Conservation (phyloP, 352 stramenopile species). For the Phytophthora citrophthora region DNA sequence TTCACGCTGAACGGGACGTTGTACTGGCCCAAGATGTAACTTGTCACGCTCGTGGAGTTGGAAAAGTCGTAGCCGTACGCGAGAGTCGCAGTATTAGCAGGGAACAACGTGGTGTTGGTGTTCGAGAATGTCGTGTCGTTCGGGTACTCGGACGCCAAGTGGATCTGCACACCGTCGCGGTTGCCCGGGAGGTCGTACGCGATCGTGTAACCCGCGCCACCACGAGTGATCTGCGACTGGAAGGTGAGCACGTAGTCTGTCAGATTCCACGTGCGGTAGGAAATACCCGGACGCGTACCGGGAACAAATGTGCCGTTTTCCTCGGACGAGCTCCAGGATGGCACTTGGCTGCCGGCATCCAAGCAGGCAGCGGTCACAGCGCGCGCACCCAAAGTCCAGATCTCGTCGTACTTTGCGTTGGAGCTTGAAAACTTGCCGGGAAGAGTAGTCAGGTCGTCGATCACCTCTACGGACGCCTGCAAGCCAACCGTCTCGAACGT, state of each 20-base stretch:
- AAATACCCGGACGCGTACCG: constrained; percentile 31
- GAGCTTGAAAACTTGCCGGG: constrained; percentile 39
- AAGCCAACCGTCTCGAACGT: constrained; percentile 37
- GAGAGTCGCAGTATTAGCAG: constrained; percentile 34
- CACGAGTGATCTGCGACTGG: constrained; percentile 37
- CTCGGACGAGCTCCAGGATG: constrained; percentile 30
- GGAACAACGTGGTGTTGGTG: constrained; percentile 40
- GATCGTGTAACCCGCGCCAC: constrained; percentile 25
- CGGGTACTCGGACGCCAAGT: constrained; percentile 41
- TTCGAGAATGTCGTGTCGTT: constrained; percentile 34
- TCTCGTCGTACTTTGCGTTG: constrained; percentile 42
- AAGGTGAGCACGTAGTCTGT: constrained; percentile 39
- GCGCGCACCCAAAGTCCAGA: constrained; percentile 34
- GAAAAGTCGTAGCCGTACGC: constrained; percentile 38
- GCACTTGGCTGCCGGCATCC: constrained; percentile 29
- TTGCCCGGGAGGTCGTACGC: constrained; percentile 39
- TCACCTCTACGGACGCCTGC: constrained; percentile 33
- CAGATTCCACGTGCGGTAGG: constrained; percentile 39
- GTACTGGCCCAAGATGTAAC: constrained; percentile 40
- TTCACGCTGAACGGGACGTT: constrained; percentile 72
- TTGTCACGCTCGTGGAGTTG: constrained; percentile 36
- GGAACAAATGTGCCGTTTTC: constrained; percentile 44
- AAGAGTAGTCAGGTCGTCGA: constrained; percentile 29
- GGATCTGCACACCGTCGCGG: constrained; percentile 40
- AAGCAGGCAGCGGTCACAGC: constrained; percentile 38